These are phyloP conservation scores for Annona cherimola DNA, from an alignment of 164 flowering plant genomes.

Conservation along the genomic window DNA sequence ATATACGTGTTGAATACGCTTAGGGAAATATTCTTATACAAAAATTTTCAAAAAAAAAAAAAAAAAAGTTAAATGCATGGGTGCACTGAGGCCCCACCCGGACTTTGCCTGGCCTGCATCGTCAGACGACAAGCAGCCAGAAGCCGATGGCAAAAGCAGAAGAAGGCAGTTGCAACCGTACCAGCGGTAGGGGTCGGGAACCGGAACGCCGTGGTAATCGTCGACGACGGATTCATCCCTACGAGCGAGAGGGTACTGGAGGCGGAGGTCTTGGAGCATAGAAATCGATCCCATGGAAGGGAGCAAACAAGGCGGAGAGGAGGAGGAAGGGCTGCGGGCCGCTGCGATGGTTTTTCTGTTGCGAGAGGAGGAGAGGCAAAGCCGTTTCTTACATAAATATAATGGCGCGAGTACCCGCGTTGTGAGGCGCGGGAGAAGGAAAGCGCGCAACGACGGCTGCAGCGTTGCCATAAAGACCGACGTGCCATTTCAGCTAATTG, in stretches of 20 bases:
- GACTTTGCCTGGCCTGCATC: too few species aligned
- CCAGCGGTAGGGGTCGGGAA: slow-evolving; percentile 93
- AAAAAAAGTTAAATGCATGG: too few species aligned
- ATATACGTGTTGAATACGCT: too few species aligned
- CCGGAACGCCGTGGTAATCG: slow-evolving; percentile 60
- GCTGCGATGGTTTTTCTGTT: not conserved
- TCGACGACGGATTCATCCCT: slow-evolving; percentile 77
- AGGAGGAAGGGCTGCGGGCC: not conserved
- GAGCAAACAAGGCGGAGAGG: not conserved
- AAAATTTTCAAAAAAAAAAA: too few species aligned
- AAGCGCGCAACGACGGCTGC: too few species aligned
- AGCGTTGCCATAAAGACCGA: too few species aligned
- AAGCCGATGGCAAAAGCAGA: slow-evolving; percentile 36
- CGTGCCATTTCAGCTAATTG: too few species aligned
- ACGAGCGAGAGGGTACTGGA: slow-evolving; percentile 52
- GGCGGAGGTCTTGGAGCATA: slow-evolving; percentile 11
- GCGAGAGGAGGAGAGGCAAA: not conserved
- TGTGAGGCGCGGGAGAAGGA: too few species aligned
- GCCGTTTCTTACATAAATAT: not conserved
- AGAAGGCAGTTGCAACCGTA: slow-evolving; percentile 63
- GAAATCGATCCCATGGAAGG: slow-evolving; percentile 41
- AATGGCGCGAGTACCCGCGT: too few species aligned
- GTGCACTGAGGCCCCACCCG: too few species aligned
- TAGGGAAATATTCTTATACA: too few species aligned
- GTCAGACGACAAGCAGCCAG: too few species aligned